phyloP scores from a whole-genome alignment of 208 protist species.

The Trypanosoma brucei region DNA sequence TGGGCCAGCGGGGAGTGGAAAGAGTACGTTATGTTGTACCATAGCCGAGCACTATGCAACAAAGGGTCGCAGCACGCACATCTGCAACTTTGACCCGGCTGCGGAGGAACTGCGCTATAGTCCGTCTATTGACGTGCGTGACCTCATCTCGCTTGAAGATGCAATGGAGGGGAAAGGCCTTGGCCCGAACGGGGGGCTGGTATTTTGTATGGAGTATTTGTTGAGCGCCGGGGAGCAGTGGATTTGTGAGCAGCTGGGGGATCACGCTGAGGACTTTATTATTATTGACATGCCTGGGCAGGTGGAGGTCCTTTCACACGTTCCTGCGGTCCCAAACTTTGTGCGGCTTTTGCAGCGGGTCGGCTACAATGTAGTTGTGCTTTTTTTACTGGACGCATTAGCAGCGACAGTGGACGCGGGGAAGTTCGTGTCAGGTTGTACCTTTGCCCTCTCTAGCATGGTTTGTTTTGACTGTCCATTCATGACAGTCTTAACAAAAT shows the following conservation, averaged over 20 bases:
- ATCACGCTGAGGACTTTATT: slow-evolving; percentile 95
- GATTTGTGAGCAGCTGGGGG: slow-evolving; percentile 91
- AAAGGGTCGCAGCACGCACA: slow-evolving; percentile 82
- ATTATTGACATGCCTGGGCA: slow-evolving; percentile 99
- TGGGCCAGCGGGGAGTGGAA: slow-evolving; percentile 90
- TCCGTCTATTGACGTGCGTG: slow-evolving; percentile 90
- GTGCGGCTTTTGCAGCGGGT: slow-evolving; percentile 73
- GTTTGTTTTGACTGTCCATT: slow-evolving; percentile 90
- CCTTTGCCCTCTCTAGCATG: slow-evolving; percentile 89
- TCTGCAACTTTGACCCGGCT: slow-evolving; percentile 99
- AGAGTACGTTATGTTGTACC: slow-evolving; percentile 86
- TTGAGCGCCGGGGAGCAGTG: slow-evolving; percentile 90
- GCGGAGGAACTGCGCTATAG: slow-evolving; percentile 92
- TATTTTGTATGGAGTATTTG: slow-evolving; percentile 99
- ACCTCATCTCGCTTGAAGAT: slow-evolving; percentile 94
- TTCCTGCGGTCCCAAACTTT: slow-evolving; percentile 88
- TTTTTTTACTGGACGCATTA: slow-evolving; percentile 85
- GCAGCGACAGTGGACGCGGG: slow-evolving; percentile 78
- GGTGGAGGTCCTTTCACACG: slow-evolving; percentile 98
- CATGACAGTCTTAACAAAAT: slow-evolving; percentile 90
- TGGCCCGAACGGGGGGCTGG: slow-evolving; percentile 98
- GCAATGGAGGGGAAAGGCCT: slow-evolving; percentile 89
- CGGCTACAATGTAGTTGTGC: slow-evolving; percentile 77
- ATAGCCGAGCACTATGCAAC: slow-evolving; percentile 82
- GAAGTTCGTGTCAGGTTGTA: slow-evolving; percentile 89